These are phyloP conservation scores for Tylopilus subfusipes DNA, from an alignment of 768 basidiomycete species.

Conservation along the genomic window DNA sequence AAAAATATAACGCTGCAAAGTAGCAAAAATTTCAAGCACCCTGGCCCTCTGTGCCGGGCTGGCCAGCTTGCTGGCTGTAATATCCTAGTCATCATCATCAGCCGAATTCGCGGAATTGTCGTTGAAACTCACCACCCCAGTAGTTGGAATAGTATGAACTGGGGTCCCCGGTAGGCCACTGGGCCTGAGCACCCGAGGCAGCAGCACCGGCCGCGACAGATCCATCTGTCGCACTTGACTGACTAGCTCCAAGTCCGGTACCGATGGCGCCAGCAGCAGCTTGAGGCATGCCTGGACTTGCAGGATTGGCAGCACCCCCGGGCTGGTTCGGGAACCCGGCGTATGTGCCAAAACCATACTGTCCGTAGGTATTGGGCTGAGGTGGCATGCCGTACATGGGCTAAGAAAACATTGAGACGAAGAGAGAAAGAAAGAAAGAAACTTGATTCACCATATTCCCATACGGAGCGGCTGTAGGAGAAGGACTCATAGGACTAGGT, in stretches of 20 bases:
- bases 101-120: background rate
- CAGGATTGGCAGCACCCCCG: conserved; percentile 46
- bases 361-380: conserved; percentile 71
- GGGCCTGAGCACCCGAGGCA: conserved; percentile 62
- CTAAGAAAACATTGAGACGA: conserved; percentile 33
- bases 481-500: conserved; percentile 54
- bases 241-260: conserved; percentile 51
- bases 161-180: conserved; percentile 75
- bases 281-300: conserved; percentile 49
- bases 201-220: conserved; percentile 46
- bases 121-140: conserved; percentile 64
- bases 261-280: conserved; percentile 53
- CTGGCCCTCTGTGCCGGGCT: conserved; percentile 56
- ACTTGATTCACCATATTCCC: conserved; percentile 62
- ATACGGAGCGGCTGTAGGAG: conserved; percentile 61
- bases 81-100: conserved; percentile 53
- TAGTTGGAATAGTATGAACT: conserved; percentile 77
- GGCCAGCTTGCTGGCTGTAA: conserved; percentile 70
- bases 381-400: conserved; percentile 93
- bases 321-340: conserved; percentile 63
- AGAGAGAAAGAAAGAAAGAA: background rate
- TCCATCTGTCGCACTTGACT: conserved; percentile 54
- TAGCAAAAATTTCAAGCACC: conserved; percentile 29
- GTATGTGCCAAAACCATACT: conserved; percentile 73
- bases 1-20: conserved; percentile 27